These are phyloP conservation scores for Clohesyomyces aquaticus DNA, from an alignment of 495 filamentous ascomycete genomes.

Conservation along the genomic window DNA sequence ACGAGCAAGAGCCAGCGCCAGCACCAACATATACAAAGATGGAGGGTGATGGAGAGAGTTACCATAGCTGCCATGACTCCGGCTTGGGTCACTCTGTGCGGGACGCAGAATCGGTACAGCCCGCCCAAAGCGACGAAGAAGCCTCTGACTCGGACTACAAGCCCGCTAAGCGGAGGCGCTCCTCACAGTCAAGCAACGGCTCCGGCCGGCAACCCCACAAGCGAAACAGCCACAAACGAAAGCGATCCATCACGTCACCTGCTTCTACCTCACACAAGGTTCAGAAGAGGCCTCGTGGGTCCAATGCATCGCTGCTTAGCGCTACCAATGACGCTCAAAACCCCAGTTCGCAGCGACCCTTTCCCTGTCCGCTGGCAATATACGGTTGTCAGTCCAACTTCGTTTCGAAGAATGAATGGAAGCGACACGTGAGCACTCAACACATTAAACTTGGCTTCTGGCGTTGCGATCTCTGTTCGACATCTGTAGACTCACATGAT, in stretches of 20 bases:
- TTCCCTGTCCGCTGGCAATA: slow-evolving; percentile 77
- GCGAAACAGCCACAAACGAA: slow-evolving; percentile 17
- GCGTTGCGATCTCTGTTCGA: slow-evolving; percentile 72
- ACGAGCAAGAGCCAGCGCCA: slow-evolving; percentile 21
- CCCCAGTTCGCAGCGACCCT: slow-evolving; percentile 57
- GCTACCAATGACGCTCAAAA: slow-evolving; percentile 8
- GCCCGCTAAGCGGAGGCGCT: slow-evolving; percentile 26
- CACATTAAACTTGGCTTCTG: slow-evolving; percentile 81
- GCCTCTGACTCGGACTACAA: slow-evolving; percentile 38
- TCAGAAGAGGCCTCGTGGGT: slow-evolving; percentile 10
- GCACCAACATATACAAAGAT: slow-evolving; percentile 11
- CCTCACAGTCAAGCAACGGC: slow-evolving; percentile 30
- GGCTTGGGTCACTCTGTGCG: slow-evolving; percentile 29
- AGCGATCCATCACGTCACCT: slow-evolving; percentile 10
- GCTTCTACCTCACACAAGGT: slow-evolving; percentile 2
- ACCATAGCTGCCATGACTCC: slow-evolving; percentile 25
- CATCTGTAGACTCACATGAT: slow-evolving; percentile 51
- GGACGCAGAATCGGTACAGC: slow-evolving; percentile 40
- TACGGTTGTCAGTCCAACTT: slow-evolving; percentile 88
- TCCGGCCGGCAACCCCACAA: slow-evolving; percentile 7
- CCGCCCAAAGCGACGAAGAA: slow-evolving; percentile 17
- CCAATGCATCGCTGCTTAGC: slow-evolving; percentile 13
- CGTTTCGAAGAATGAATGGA: slow-evolving; percentile 95
- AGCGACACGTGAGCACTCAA: slow-evolving; percentile 81
- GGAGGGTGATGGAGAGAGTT: slow-evolving; percentile 12